Conservation (phyloP, 352 stramenopile genomes). For the Phytophthora hibernalis region DNA sequence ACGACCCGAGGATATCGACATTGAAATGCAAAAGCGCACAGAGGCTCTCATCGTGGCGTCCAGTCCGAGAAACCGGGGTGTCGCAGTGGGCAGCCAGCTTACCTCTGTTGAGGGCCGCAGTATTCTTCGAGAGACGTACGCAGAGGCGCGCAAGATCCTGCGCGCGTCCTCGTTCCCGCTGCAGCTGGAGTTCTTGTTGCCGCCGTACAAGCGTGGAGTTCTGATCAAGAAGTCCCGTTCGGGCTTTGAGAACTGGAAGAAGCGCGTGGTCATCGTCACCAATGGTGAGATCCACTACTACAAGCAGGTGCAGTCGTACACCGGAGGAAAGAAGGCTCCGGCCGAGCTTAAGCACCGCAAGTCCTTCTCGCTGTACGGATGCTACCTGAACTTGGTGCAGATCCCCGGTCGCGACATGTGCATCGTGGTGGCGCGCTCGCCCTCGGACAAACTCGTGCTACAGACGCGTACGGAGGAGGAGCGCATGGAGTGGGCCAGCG, state of each 20-base stretch:
- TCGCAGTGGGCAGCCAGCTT: slow-evolving; percentile 79
- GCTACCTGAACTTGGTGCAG: slow-evolving; percentile 86
- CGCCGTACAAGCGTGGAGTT: slow-evolving; percentile 82
- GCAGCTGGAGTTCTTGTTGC: slow-evolving; percentile 78
- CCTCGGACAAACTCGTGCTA: slow-evolving; percentile 87
- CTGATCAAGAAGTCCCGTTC: slow-evolving; percentile 89
- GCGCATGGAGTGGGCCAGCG: slow-evolving; percentile 87
- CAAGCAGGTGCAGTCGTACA: slow-evolving; percentile 62
- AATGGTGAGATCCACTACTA: slow-evolving; percentile 88
- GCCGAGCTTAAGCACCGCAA: slow-evolving; percentile 81
- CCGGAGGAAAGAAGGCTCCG: slow-evolving; percentile 38
- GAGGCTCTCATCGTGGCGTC: slow-evolving; percentile 77
- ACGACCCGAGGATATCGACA: slow-evolving; percentile 63
- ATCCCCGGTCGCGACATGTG: slow-evolving; percentile 75
- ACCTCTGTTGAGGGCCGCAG: slow-evolving; percentile 66
- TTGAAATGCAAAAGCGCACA: slow-evolving; percentile 78
- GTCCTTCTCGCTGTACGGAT: slow-evolving; percentile 84
- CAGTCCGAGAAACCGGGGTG: slow-evolving; percentile 48
- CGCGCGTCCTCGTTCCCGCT: slow-evolving; percentile 67
- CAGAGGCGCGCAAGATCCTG: slow-evolving; percentile 56
- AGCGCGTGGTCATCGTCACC: slow-evolving; percentile 77
- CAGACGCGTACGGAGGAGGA: slow-evolving; percentile 73
- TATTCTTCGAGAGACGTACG: slow-evolving; percentile 73
- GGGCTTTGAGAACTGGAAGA: slow-evolving; percentile 90
- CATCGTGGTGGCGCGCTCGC: slow-evolving; percentile 84